Conservation (phyloP, 2,329 filamentous ascomycete genomes). For the Fusarium sulawesiense region DNA sequence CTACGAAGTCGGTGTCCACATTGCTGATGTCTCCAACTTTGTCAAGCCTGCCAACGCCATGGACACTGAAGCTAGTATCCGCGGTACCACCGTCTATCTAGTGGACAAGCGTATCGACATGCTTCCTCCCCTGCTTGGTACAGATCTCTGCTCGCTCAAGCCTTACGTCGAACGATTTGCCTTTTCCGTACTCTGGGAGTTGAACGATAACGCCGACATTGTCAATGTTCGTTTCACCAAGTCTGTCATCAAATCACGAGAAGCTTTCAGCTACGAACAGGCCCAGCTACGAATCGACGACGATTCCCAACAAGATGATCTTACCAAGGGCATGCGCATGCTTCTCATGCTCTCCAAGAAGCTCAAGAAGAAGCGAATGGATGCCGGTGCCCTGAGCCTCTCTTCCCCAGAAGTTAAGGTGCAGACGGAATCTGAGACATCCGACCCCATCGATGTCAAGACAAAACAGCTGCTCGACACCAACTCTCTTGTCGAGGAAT, state of each 20-base stretch:
- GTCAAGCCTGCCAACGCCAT: conserved; percentile 97
- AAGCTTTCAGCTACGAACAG: conserved; percentile 98
- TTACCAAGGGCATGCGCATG: conserved; percentile 89
- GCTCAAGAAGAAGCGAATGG: conserved; percentile 94
- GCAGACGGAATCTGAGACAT: conserved; percentile 93
- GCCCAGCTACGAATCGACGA: conserved; percentile 96
- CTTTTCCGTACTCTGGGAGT: conserved; percentile 89
- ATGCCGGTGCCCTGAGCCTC: conserved; percentile 92
- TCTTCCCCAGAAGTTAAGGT: conserved; percentile 98
- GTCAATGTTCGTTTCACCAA: conserved; percentile 91
- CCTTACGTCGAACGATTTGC: conserved; percentile 96
- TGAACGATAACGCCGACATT: conserved; percentile 86
- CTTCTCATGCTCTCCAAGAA: conserved; percentile 91
- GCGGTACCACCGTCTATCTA: conserved; percentile 95
- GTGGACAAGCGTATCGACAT: conserved; percentile 99
- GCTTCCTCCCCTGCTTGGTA: conserved; percentile 95
- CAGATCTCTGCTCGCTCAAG: conserved; percentile 95
- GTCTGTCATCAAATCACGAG: conserved; percentile 94
- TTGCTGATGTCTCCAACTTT: conserved; percentile 99
- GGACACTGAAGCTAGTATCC: conserved; percentile 93
- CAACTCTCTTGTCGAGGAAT: conserved; percentile 97
- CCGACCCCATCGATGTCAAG: conserved; percentile 95
- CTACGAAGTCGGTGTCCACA: conserved; percentile 95
- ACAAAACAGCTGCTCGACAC: conserved; percentile 94
- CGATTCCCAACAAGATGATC: conserved; percentile 83